These are phyloP conservation scores for Oryza rufipogon DNA, from an alignment of 176 grass and related monocot genomes.

Conservation along the genomic window DNA sequence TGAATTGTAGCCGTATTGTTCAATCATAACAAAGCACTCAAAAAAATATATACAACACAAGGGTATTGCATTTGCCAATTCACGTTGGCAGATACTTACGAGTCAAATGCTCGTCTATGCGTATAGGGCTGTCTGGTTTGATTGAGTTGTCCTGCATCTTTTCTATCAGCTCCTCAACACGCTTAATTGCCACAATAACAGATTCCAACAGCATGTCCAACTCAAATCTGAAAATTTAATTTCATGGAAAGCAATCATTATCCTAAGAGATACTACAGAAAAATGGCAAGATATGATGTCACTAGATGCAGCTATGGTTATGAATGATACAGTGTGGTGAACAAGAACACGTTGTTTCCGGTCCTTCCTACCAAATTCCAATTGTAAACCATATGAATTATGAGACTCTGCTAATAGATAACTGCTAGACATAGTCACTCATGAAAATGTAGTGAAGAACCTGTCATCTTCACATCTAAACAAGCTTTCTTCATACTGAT, in stretches of 20 bases:
- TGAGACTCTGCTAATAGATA: constrained; percentile 21
- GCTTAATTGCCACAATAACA: constrained; percentile 65
- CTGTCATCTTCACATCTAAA: constrained; percentile 93
- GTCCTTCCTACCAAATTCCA: background rate
- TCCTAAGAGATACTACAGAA: constrained; percentile 6
- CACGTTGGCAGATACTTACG: constrained; percentile 47
- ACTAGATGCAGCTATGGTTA: constrained; percentile 19
- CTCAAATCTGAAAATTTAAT: constrained; percentile 62
- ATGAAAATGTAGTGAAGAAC: constrained; percentile 28
- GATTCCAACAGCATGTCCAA: constrained; percentile 87
- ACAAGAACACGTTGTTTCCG: background rate
- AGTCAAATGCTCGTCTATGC: constrained; percentile 64
- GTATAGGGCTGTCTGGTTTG: constrained; percentile 67
- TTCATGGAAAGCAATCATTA: constrained; percentile 35
- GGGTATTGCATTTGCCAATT: background rate
- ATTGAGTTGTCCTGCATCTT: constrained; percentile 72
- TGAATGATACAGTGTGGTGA: constrained; percentile 12
- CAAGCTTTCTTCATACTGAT: constrained; percentile 88
- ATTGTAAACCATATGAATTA: background rate
- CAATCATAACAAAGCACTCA: constrained; percentile 10
- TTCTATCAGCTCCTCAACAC: constrained; percentile 72
- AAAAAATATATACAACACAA: background rate
- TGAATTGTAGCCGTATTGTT: constrained; percentile 16
- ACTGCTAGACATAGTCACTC: constrained; percentile 17
- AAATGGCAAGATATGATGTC: constrained; percentile 1